Percentiles rank a stretch among this genome's conserved stretches.
phyloP scores from a whole-genome alignment of 805 yeast species.

The Candida suzukii region DNA sequence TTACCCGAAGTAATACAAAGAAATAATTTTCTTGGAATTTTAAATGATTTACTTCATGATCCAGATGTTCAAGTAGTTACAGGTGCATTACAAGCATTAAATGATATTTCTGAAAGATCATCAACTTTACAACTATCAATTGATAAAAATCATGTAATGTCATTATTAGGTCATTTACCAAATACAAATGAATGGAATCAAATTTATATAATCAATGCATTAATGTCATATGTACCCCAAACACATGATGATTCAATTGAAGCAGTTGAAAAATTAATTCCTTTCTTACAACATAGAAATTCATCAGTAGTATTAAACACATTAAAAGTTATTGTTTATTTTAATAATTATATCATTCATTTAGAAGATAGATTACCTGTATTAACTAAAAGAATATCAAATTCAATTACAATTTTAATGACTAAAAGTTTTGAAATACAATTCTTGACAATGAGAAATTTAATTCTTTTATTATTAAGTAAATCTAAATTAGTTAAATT shows the following conservation, averaged over 20 bases:
- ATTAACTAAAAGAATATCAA: constrained; percentile 53
- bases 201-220: constrained; percentile 53
- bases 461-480: constrained; percentile 64
- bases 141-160: constrained; percentile 39
- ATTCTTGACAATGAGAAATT: constrained; percentile 74
- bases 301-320: constrained; percentile 77
- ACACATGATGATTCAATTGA: constrained; percentile 55
- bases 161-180: constrained; percentile 31
- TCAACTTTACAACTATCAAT: constrained; percentile 44
- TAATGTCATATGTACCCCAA: constrained; percentile 68
- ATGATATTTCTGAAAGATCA: constrained; percentile 54
- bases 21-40: constrained; percentile 35
- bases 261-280: constrained; percentile 57
- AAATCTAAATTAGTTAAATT: constrained; percentile 51
- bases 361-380: constrained; percentile 50
- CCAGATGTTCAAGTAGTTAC: constrained; percentile 55
- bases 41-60: constrained; percentile 52
- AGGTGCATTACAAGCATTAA: constrained; percentile 62
- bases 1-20: constrained; percentile 39
- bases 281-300: constrained; percentile 74
- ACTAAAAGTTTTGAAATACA: constrained; percentile 79
- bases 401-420: constrained; percentile 60
- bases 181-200: constrained; percentile 70
- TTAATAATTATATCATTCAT: constrained; percentile 60
- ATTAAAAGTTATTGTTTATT: constrained; percentile 62